These are phyloP conservation scores for Fusarium mexicanum DNA, from an alignment of 2,329 filamentous ascomycete genomes.

Conservation along the genomic window DNA sequence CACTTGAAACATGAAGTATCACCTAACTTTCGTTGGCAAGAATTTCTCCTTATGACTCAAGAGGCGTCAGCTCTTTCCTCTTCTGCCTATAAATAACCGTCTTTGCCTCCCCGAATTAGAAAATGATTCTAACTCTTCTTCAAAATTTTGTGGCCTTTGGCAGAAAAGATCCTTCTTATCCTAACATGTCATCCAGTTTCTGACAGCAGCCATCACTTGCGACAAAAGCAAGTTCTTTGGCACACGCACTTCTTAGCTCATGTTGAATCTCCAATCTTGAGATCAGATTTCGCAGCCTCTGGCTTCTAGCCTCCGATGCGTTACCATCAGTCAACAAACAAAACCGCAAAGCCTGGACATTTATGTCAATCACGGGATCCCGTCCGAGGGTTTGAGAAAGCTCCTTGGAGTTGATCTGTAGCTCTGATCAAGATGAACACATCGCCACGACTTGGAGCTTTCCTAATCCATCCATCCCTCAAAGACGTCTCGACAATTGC, in stretches of 20 bases:
- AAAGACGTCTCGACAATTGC: neutral
- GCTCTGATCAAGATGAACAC: too few species aligned
- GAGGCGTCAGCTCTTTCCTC: fast-evolving
- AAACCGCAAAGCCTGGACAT: neutral
- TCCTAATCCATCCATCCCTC: neutral
- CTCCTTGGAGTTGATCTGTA: neutral
- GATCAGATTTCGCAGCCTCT: neutral
- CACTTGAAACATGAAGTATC: too few species aligned
- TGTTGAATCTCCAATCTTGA: neutral
- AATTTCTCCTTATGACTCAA: neutral
- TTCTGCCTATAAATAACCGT: neutral
- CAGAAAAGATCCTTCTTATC: too few species aligned
- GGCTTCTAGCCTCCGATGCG: neutral
- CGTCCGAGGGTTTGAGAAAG: neutral
- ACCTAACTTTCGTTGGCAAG: fast-evolving
- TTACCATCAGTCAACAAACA: neutral
- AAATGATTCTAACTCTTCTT: neutral
- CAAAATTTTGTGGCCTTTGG: fast-evolving
- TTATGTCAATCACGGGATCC: neutral
- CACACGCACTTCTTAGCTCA: neutral
- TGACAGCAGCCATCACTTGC: neutral
- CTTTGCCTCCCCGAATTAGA: too few species aligned
- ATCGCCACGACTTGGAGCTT: too few species aligned
- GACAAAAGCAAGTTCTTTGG: neutral
- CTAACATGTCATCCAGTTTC: neutral